These are phyloP conservation scores for Talaromyces atroroseus DNA, from an alignment of 2,329 filamentous ascomycete species.

Conservation along the genomic window DNA sequence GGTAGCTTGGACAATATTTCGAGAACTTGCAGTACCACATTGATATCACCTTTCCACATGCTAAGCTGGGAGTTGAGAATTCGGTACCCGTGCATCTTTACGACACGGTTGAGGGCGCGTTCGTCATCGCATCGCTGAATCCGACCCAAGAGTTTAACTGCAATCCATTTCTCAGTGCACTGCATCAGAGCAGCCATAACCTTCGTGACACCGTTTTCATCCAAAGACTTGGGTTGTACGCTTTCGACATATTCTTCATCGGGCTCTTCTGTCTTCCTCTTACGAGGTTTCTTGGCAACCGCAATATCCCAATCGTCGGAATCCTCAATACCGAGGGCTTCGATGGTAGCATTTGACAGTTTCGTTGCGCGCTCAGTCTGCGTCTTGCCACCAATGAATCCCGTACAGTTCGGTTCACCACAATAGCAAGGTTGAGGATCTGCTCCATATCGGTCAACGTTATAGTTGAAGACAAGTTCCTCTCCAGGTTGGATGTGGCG, in stretches of 20 bases:
- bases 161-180: slow-evolving; percentile 99
- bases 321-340: slow-evolving; percentile 92
- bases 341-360: slow-evolving; percentile 79
- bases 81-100: slow-evolving; percentile 95
- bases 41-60: slow-evolving; percentile 82
- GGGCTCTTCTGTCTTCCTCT: slow-evolving; percentile 86
- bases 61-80: slow-evolving; percentile 83
- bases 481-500: slow-evolving; percentile 81
- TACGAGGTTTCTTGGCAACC: slow-evolving; percentile 82
- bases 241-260: slow-evolving; percentile 95
- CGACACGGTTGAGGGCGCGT: slow-evolving; percentile 77
- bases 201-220: slow-evolving; percentile 80
- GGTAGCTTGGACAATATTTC: slow-evolving; percentile 86
- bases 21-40: slow-evolving; percentile 82
- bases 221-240: slow-evolving; percentile 70
- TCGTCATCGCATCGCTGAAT: slow-evolving; percentile 85
- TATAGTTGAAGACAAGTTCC: slow-evolving; percentile 98
- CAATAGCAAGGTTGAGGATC: slow-evolving; percentile 97
- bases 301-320: slow-evolving; percentile 86
- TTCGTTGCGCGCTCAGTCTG: slow-evolving; percentile 95
- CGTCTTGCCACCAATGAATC: slow-evolving; percentile 95
- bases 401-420: slow-evolving; percentile 87
- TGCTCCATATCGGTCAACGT: slow-evolving; percentile 94
- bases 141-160: slow-evolving; percentile 84
- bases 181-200: slow-evolving; percentile 97